Evolutionary conservation across 768 basidiomycete species (phyloP), one percentile per base, ranked within the genome.

Genomic region (Mycena rosella): DNA sequence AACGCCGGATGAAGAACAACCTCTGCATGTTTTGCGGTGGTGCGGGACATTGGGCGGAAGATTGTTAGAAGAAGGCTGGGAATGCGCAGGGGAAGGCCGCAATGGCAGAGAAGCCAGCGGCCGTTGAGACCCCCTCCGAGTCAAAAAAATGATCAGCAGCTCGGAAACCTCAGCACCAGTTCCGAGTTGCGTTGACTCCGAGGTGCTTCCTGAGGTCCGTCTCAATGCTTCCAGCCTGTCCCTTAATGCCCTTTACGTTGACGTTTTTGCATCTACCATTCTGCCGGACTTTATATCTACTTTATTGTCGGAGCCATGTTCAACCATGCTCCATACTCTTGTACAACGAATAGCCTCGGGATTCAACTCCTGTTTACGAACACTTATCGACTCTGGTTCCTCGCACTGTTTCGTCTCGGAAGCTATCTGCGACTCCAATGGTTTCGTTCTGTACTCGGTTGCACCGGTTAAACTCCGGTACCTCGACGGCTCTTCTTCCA

Each of bases 11-110:
- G 20, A 65, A 72, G n/a, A 38, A 76, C 0, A 70, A 72, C 22
- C 74, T 83, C 3, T 83, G 82, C 71, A 55, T 77, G 47, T 83
- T 80, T 55, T 84, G 82, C 53, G 78, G 79, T 3, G 58, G 72
- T 27, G 72, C 74, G 5, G 15, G 70, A 18, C 81, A 83, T 61
- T 44, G 36, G 1, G 72, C 72, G 22, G 30, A 60, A 2, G 68
- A 76, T 38, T 83, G 82, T 67, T 22, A 36, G 30, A 64, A 64
- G 62, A 29, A 27, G 1, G 32, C 53, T 6, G 13, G 3, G 15
- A 22, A 11, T 6, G 14, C 47, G 2, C n/a, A n/a, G n/a, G 47
- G 22, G 0, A 22, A 18, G 17, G 20, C 51, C 13, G 6, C 51
- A 1, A 17, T n/a, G n/a, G n/a, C n/a, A n/a, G n/a, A n/a, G n/a